Percentiles rank a stretch among this genome's conserved stretches.
These are phyloP conservation scores for Toxoplasma gondii DNA, from an alignment of 169 alveolate genomes.

Conservation along the genomic window DNA sequence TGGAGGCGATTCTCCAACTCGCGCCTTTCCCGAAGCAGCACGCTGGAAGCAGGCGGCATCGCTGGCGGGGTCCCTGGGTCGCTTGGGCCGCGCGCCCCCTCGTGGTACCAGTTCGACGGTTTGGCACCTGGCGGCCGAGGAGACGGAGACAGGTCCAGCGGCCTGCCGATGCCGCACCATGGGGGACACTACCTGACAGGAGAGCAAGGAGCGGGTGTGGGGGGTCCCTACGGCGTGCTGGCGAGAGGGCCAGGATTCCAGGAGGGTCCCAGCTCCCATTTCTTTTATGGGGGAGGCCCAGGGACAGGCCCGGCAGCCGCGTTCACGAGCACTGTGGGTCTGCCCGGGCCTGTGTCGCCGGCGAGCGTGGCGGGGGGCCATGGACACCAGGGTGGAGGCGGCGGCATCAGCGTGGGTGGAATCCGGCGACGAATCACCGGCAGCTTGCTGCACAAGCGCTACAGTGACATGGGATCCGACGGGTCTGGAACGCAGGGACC, in stretches of 20 bases:
- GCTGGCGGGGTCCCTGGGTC: background rate
- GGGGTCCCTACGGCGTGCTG: background rate
- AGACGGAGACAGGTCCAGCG: constrained; percentile 4
- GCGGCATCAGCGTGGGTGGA: too few species aligned
- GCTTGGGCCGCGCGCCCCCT: background rate
- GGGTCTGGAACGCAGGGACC: background rate
- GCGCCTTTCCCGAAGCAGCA: background rate
- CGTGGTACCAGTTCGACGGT: background rate
- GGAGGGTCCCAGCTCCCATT: too few species aligned
- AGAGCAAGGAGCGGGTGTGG: background rate
- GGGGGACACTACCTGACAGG: background rate
- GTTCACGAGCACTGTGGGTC: too few species aligned
- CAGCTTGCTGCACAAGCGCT: background rate
- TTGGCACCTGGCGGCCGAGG: background rate
- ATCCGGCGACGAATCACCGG: background rate
- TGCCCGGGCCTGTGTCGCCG: too few species aligned
- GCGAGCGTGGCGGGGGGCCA: background rate
- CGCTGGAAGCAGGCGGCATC: background rate
- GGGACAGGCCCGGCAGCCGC: too few species aligned
- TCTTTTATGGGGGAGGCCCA: too few species aligned
- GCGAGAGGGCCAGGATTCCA: background rate
- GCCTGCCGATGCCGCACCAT: background rate
- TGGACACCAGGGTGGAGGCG: background rate
- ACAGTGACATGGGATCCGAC: background rate
- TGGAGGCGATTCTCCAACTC: background rate